Evolutionary conservation across 202 grass and related monocot species (phyloP), one percentile per base, ranked within the genome.

Genomic region (Schoenoplectus triqueter): DNA sequence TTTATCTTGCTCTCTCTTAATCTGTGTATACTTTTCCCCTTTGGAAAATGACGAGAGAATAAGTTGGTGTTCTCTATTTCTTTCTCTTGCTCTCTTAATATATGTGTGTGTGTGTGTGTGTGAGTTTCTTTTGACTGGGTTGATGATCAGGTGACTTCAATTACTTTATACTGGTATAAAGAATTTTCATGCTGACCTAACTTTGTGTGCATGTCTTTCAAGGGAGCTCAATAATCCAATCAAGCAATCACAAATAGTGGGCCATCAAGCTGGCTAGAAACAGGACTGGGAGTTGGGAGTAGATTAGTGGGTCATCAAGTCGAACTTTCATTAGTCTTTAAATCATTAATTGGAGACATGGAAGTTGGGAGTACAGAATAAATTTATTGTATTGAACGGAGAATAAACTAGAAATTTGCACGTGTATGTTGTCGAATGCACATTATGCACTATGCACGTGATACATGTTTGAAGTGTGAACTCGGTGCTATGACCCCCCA

Each of bases 1-100:
- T 19, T 65, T 83, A 64, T 83, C 13, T 61, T 41, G 7, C 74
- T 90, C 31, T 90, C 31, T 31, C 31, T 31, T 8, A 20, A 17
- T 40, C 7, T 21, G 10, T 39, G 2, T 40, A 50, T 52, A 3
- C 56, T 78, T 61, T 50, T 21, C 56, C 31, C 72, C 31, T 57
- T 49, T 70, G 63, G 45, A 18, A 42, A 52, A 20, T 41, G 2
- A 39, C 51, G 56, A 22, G 77, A 2, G 65, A 5, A 11, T 44
- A 80, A 15, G 17, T 39, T 31, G 31, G 31, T 31, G 31, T 1
- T 31, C 31, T 31, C 31, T 31, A 31, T 31, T 31, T 31, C 31
- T n/a, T n/a, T 31, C 31, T 31, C 31, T 31, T 31, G 31, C 31
- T 31, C 31, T 31, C 31, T 31, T 31, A 31, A 41, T 78, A n/a